These are phyloP conservation scores for Vanrija humicola DNA, from an alignment of 1,284 basidiomycete species.

Conservation along the genomic window DNA sequence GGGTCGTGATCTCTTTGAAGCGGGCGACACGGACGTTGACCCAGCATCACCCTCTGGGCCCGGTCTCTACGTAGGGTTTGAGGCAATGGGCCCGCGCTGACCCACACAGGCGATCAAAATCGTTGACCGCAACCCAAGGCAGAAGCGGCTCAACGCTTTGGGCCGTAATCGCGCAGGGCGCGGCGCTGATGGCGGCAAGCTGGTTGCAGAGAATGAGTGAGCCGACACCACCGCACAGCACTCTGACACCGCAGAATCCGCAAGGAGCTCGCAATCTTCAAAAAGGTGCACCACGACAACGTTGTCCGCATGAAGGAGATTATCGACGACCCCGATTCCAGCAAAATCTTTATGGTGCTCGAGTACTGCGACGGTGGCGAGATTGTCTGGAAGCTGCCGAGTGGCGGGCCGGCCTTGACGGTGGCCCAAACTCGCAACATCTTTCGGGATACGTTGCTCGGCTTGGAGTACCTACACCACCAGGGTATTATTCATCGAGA, in stretches of 20 bases:
- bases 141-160: slow-evolving; percentile 58
- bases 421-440: slow-evolving; percentile 80
- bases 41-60: slow-evolving; percentile 15
- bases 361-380: slow-evolving; percentile 95
- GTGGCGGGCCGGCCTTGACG: slow-evolving; percentile 66
- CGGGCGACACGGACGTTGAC: slow-evolving; percentile 13
- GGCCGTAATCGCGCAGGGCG: slow-evolving; percentile 23
- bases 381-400: slow-evolving; percentile 73
- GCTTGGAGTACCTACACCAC: slow-evolving; percentile 74
- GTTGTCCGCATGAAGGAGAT: slow-evolving; percentile 90
- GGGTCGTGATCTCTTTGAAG: slow-evolving; percentile 54
- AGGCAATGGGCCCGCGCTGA: too few species aligned
- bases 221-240: slow-evolving; percentile 1
- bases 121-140: slow-evolving; percentile 63
- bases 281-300: slow-evolving; percentile 86
- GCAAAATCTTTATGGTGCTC: slow-evolving; percentile 94
- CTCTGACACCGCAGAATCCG: slow-evolving; percentile 50
- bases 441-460: slow-evolving; percentile 86
- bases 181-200: slow-evolving; percentile 53
- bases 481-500: slow-evolving; percentile 99
- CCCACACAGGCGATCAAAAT: slow-evolving; percentile 78
- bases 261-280: slow-evolving; percentile 97
- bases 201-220: slow-evolving; percentile 50
- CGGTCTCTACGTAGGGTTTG: slow-evolving; percentile 19
- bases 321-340: slow-evolving; percentile 85